Percentiles rank a stretch among this genome's conserved stretches.
phyloP scores from a whole-genome alignment of 2,329 filamentous ascomycete species.

The Botrytis medusae region DNA sequence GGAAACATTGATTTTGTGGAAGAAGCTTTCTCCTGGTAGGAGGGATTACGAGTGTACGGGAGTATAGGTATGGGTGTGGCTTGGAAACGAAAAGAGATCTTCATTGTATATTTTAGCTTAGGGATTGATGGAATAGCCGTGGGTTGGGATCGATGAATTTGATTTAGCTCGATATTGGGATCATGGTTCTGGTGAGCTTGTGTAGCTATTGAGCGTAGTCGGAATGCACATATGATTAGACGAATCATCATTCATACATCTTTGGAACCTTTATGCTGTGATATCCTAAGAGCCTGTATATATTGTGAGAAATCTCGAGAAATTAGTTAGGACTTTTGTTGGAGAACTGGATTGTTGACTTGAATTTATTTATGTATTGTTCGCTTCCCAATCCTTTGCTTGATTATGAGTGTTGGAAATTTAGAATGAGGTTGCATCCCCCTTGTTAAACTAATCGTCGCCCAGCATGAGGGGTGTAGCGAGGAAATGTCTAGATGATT shows the following conservation, averaged over 20 bases:
- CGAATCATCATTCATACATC: neutral
- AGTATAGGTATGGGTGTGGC: neutral
- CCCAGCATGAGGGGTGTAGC: neutral
- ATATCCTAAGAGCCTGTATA: neutral
- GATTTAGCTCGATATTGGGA: conserved; percentile 1
- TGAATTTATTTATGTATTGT: too few species aligned
- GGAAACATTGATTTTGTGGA: conserved; percentile 76
- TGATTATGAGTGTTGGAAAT: too few species aligned
- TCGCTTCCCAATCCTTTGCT: neutral
- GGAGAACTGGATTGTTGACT: neutral
- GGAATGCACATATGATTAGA: conserved; percentile 1
- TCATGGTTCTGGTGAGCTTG: neutral
- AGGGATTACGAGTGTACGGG: neutral
- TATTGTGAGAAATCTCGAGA: neutral
- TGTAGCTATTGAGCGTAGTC: neutral
- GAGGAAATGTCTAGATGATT: neutral
- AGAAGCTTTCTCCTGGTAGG: conserved; percentile 69
- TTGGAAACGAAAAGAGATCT: neutral
- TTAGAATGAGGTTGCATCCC: neutral
- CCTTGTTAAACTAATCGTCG: neutral
- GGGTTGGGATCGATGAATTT: neutral
- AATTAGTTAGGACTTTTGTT: neutral
- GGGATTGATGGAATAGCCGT: neutral
- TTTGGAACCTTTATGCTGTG: neutral
- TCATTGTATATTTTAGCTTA: conserved; percentile 27